Conservation (phyloP, 805 yeast genomes). For the Kodamaea laetipori region DNA sequence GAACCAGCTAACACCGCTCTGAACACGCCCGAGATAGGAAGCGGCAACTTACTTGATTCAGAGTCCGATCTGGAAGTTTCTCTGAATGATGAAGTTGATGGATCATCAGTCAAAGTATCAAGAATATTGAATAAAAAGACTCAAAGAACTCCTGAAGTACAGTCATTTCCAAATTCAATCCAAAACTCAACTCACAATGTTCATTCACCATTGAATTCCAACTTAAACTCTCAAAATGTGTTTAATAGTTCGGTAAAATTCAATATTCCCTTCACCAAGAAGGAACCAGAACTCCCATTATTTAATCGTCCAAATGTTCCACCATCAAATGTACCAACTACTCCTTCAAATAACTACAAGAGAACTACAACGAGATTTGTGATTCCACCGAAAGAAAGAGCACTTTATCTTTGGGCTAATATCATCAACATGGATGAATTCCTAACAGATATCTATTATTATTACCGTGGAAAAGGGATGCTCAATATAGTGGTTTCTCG, state of each 20-base stretch:
- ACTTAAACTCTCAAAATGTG: too few relatives aligned
- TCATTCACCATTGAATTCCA: too few relatives aligned
- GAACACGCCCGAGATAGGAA: background rate
- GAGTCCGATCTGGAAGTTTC: constrained; percentile 10
- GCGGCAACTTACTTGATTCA: constrained; percentile 9
- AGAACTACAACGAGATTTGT: constrained; percentile 13
- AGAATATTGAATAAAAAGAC: background rate
- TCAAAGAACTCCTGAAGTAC: too few relatives aligned
- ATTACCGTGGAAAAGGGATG: constrained; percentile 84
- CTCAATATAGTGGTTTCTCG: constrained; percentile 72
- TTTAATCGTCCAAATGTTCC: background rate
- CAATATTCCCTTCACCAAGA: constrained; percentile 6
- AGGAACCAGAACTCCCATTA: constrained; percentile 1
- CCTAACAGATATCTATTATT: constrained; percentile 77
- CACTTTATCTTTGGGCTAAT: constrained; percentile 96
- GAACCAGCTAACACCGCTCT: background rate
- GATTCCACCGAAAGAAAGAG: constrained; percentile 62
- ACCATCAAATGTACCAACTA: background rate
- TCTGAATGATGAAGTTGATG: constrained; percentile 1
- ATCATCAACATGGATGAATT: constrained; percentile 89
- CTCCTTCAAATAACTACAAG: constrained; percentile 1
- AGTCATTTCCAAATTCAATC: too few relatives aligned
- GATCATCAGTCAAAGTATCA: background rate
- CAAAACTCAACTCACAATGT: too few relatives aligned
- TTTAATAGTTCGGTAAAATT: background rate